These are phyloP conservation scores for Drechslerella stenobrocha DNA, from an alignment of 2,329 filamentous ascomycete genomes.

Conservation along the genomic window DNA sequence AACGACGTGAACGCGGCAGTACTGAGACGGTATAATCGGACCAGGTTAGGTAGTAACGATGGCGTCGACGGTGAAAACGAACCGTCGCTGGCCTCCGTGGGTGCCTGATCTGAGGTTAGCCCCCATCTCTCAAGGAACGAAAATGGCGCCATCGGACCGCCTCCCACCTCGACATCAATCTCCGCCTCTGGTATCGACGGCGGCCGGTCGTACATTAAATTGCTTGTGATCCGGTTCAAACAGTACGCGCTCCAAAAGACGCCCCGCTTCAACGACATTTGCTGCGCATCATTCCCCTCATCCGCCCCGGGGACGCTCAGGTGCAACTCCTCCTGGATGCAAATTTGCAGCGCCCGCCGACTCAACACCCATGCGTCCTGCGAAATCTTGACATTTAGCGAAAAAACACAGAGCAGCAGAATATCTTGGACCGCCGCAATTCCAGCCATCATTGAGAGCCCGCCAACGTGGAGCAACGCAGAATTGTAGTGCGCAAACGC, in stretches of 20 bases:
- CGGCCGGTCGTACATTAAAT: slow-evolving; percentile 33
- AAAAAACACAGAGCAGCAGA: slow-evolving; percentile 30
- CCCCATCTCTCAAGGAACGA: not conserved
- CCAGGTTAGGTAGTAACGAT: slow-evolving; percentile 18
- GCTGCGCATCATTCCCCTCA: not conserved
- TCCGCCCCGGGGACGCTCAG: slow-evolving; percentile 1
- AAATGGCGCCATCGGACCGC: too few species aligned
- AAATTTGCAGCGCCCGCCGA: slow-evolving; percentile 33
- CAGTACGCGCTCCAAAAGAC: slow-evolving; percentile 38
- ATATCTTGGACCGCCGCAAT: slow-evolving; percentile 21
- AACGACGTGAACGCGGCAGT: slow-evolving; percentile 37
- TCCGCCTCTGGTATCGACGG: slow-evolving; percentile 44
- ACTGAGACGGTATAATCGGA: slow-evolving; percentile 15
- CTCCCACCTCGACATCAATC: slow-evolving; percentile 27
- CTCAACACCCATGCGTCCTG: slow-evolving; percentile 42
- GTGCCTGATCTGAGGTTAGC: not conserved
- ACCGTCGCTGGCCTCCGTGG: not conserved
- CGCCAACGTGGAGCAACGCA: slow-evolving; percentile 16
- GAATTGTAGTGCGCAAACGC: slow-evolving; percentile 35
- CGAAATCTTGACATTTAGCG: slow-evolving; percentile 28
- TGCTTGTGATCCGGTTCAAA: slow-evolving; percentile 33
- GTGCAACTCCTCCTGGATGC: slow-evolving; percentile 39
- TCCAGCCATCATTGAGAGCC: slow-evolving; percentile 11
- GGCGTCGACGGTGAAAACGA: not conserved
- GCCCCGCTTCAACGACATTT: slow-evolving; percentile 7